A percentile compares a stretch with the other conserved stretches of the same genome.
Conservation (phyloP, 148 eudicot species). For the Fagopyrum homotropicum region DNA sequence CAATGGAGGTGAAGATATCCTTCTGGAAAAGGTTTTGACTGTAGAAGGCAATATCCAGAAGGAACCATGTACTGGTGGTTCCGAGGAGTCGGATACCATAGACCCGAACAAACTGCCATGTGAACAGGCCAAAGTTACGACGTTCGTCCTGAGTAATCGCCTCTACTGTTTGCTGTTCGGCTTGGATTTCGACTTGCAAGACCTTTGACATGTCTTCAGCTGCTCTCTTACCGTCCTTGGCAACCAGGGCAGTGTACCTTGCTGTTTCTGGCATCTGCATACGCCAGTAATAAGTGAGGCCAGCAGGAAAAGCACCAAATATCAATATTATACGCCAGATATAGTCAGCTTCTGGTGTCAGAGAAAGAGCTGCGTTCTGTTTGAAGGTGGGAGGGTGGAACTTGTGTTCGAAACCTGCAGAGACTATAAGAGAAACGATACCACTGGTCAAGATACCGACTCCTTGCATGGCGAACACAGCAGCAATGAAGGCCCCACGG, state of each 20-base stretch:
- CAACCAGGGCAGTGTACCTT: slow-evolving; percentile 4
- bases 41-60: no score
- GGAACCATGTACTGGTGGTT: no score
- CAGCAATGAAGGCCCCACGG: slow-evolving; percentile 3
- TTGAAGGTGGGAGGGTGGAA: slow-evolving; percentile 4
- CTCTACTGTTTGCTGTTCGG: neutral
- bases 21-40: slow-evolving; percentile 3
- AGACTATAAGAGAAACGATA: neutral
- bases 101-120: neutral
- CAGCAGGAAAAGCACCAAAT: slow-evolving; percentile 5
- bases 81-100: no score
- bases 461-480: slow-evolving; percentile 9
- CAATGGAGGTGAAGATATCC: slow-evolving; percentile 4
- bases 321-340: neutral
- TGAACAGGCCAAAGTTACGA: neutral
- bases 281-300: slow-evolving; percentile 4
- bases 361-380: neutral
- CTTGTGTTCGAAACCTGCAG: neutral
- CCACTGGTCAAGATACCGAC: slow-evolving; percentile 9
- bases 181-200: neutral
- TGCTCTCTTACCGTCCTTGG: neutral
- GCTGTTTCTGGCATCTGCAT: slow-evolving; percentile 6
- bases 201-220: slow-evolving; percentile 7
- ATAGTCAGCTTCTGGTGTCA: neutral
- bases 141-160: neutral